phyloP scores from a whole-genome alignment of 179 eudicot species.

The Silene vulgaris region DNA sequence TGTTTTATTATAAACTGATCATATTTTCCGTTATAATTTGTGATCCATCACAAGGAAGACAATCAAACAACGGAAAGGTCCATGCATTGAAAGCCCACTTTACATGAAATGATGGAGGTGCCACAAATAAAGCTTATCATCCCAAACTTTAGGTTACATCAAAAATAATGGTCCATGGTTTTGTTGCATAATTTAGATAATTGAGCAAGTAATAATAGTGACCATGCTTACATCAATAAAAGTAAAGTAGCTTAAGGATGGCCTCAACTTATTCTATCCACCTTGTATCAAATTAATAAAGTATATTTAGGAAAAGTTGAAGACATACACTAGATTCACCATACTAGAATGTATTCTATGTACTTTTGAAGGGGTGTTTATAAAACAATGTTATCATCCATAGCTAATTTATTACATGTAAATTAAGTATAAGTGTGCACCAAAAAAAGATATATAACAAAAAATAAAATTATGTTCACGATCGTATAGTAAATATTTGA shows the following conservation, averaged over 20 bases:
- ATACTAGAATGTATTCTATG: not conserved
- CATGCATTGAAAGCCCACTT: slow-evolving; percentile 14
- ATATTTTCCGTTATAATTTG: no score
- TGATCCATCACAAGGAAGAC: no score
- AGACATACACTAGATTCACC: not conserved
- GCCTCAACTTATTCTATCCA: not conserved
- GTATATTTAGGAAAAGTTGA: not conserved
- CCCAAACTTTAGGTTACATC: slow-evolving; percentile 24
- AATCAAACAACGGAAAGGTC: not conserved
- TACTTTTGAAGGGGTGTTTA: no score
- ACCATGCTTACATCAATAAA: not conserved
- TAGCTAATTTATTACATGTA: no score
- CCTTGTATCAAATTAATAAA: not conserved
- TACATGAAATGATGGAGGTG: slow-evolving; percentile 12
- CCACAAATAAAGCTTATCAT: slow-evolving; percentile 11
- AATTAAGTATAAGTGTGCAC: no score
- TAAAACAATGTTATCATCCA: no score
- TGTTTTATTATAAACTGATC: no score
- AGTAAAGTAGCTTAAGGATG: slow-evolving; percentile 1
- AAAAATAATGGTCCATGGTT: slow-evolving; percentile 10
- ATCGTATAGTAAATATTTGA: no score
- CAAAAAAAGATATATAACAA: no score
- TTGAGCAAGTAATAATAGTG: not conserved
- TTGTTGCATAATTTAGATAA: slow-evolving; percentile 19
- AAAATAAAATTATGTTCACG: no score